A percentile compares a stretch with the other conserved stretches of the same genome.
These are phyloP conservation scores for Phycomyces nitens DNA, from an alignment of 192 early-diverging fungal genomes.

Conservation along the genomic window DNA sequence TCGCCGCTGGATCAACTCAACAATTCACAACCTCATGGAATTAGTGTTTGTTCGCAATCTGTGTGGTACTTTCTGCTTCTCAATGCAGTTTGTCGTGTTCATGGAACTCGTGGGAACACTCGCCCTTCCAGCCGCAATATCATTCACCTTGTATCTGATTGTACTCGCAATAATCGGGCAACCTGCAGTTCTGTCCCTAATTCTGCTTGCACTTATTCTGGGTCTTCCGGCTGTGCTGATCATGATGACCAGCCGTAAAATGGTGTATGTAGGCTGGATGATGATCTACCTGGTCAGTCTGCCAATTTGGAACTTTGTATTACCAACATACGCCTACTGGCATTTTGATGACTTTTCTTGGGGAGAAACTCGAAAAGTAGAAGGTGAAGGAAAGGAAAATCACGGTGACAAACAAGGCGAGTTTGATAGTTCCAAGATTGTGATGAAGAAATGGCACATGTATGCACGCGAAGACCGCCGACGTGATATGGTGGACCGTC, in stretches of 20 bases:
- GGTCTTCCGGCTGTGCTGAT: slow-evolving; percentile 91
- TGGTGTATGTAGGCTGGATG: slow-evolving; percentile 83
- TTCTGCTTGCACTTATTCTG: slow-evolving; percentile 75
- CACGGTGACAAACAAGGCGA: slow-evolving; percentile 69
- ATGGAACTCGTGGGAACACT: slow-evolving; percentile 92
- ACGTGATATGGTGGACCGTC: slow-evolving; percentile 1
- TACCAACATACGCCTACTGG: slow-evolving; percentile 81
- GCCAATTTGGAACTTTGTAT: slow-evolving; percentile 77
- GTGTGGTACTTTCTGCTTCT: slow-evolving; percentile 89
- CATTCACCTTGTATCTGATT: slow-evolving; percentile 81
- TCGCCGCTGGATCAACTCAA: slow-evolving; percentile 87
- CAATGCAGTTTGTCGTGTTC: slow-evolving; percentile 95
- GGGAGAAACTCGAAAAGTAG: slow-evolving; percentile 74
- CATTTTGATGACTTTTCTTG: slow-evolving; percentile 88
- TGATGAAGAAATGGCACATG: slow-evolving; percentile 75
- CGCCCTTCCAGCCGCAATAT: slow-evolving; percentile 86
- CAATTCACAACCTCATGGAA: slow-evolving; percentile 83
- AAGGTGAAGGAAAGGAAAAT: slow-evolving; percentile 50
- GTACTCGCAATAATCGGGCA: slow-evolving; percentile 66
- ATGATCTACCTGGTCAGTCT: slow-evolving; percentile 47
- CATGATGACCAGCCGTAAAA: slow-evolving; percentile 77
- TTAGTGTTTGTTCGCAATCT: slow-evolving; percentile 77
- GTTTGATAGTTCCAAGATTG: slow-evolving; percentile 72
- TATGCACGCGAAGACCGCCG: slow-evolving; percentile 35
- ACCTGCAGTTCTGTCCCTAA: slow-evolving; percentile 59